A percentile compares a stretch with the other conserved stretches of the same genome.
phyloP scores from a whole-genome alignment of 495 filamentous ascomycete genomes.

The Patellaria atrata region DNA sequence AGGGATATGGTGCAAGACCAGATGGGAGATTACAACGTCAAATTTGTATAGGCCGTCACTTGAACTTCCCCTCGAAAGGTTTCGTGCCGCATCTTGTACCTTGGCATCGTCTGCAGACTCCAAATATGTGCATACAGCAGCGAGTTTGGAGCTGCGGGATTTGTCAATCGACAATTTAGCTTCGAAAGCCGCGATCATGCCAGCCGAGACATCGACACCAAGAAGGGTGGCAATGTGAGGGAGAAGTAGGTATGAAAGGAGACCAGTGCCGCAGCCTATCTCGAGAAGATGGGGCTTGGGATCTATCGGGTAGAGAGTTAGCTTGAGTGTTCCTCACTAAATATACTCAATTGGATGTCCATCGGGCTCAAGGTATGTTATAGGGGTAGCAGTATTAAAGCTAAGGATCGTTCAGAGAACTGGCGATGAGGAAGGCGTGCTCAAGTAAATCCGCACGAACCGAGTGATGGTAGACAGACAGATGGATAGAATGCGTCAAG shows the following conservation, averaged over 20 bases:
- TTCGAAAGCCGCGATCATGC: conserved; percentile 38
- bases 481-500: no score
- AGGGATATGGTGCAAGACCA: conserved; percentile 42
- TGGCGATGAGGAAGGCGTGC: no score
- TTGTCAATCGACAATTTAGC: conserved; percentile 29
- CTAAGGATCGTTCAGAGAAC: no score
- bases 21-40: conserved; percentile 36
- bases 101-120: conserved; percentile 18
- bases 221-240: conserved; percentile 29
- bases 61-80: conserved; percentile 15
- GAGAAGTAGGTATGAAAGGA: conserved; percentile 35
- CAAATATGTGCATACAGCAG: conserved; percentile 14
- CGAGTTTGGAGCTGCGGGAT: conserved; percentile 23
- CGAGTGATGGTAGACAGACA: no score
- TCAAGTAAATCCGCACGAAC: no score
- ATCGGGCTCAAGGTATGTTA: no score
- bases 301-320: background rate
- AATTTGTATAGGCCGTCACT: conserved; percentile 24
- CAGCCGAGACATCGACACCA: conserved; percentile 36
- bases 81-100: conserved; percentile 15
- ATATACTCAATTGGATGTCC: no score
- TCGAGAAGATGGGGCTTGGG: conserved; percentile 34
- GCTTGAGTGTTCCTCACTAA: no score
- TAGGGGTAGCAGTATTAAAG: no score
- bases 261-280: conserved; percentile 43